These are phyloP conservation scores for Globisporangium rhizosaccharum DNA, from an alignment of 352 stramenopile species.

Conservation along the genomic window DNA sequence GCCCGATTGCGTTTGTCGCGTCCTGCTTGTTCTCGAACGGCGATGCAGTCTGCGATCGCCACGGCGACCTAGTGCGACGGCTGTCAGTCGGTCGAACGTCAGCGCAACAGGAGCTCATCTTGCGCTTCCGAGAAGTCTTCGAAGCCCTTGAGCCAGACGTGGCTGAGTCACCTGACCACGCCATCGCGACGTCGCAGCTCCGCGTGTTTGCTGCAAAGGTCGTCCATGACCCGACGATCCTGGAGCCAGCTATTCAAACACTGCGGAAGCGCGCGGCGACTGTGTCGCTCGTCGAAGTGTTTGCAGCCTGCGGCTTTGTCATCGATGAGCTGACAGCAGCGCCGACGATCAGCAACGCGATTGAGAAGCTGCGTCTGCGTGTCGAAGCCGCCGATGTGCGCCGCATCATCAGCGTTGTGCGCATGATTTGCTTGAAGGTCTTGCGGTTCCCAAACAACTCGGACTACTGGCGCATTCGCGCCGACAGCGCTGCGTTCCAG, in stretches of 20 bases:
- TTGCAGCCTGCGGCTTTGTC: constrained; percentile 48
- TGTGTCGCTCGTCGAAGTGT: constrained; percentile 58
- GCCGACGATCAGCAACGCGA: constrained; percentile 44
- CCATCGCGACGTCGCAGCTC: constrained; percentile 40
- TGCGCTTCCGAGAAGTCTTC: constrained; percentile 60
- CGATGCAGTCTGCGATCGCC: constrained; percentile 34
- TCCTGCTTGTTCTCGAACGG: constrained; percentile 67
- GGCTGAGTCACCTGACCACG: background rate
- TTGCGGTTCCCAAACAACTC: constrained; percentile 65
- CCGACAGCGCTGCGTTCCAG: constrained; percentile 47
- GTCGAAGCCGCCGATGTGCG: constrained; percentile 44
- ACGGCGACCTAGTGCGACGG: constrained; percentile 52
- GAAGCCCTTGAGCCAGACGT: constrained; percentile 22
- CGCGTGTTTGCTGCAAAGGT: constrained; percentile 41
- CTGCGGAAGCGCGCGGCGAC: constrained; percentile 40
- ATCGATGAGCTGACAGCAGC: constrained; percentile 61
- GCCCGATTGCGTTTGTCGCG: constrained; percentile 51
- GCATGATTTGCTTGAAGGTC: constrained; percentile 61
- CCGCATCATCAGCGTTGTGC: constrained; percentile 39
- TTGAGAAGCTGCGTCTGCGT: constrained; percentile 51
- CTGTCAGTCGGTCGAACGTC: constrained; percentile 54
- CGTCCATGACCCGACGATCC: constrained; percentile 25
- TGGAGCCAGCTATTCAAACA: constrained; percentile 32
- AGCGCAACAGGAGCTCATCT: constrained; percentile 48
- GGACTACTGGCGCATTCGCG: constrained; percentile 65